phyloP scores from a whole-genome alignment of 2,329 filamentous ascomycete genomes.

The Fusarium sp. region DNA sequence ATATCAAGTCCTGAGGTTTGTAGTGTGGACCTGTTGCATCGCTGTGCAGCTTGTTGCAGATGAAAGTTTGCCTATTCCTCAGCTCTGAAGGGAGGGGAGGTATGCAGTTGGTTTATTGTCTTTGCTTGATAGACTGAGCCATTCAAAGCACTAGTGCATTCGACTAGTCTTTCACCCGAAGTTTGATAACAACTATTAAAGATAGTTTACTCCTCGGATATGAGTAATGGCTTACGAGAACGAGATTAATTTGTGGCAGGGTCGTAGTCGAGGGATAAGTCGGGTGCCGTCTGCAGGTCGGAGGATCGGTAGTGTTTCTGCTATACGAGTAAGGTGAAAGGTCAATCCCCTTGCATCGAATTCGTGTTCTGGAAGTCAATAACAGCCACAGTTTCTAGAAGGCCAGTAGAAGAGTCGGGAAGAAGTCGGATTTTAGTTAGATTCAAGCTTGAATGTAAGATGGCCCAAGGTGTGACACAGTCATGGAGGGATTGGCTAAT shows the following conservation, averaged over 20 bases:
- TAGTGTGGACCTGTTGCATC: no score
- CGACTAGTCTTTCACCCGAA: no score
- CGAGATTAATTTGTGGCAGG: neutral
- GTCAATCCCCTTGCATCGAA: neutral
- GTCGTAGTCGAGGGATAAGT: neutral
- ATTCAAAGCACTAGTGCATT: no score
- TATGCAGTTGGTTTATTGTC: no score
- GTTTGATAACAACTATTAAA: no score
- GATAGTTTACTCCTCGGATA: no score
- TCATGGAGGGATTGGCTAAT: neutral
- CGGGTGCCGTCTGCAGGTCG: neutral
- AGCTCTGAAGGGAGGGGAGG: no score
- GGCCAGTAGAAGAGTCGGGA: slow-evolving; percentile 16
- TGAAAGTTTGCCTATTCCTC: no score
- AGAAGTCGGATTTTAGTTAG: slow-evolving; percentile 2
- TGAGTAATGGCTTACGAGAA: no score
- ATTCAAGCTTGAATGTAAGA: slow-evolving; percentile 22
- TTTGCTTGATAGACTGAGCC: no score
- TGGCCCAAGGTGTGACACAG: neutral
- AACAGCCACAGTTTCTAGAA: slow-evolving; percentile 21
- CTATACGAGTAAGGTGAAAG: slow-evolving; percentile 3
- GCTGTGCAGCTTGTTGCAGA: no score
- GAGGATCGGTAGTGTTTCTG: slow-evolving; percentile 8
- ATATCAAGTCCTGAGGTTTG: no score
- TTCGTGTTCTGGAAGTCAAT: neutral